phyloP scores from a whole-genome alignment of 495 filamentous ascomycete species.

The Cryomyces minteri region DNA sequence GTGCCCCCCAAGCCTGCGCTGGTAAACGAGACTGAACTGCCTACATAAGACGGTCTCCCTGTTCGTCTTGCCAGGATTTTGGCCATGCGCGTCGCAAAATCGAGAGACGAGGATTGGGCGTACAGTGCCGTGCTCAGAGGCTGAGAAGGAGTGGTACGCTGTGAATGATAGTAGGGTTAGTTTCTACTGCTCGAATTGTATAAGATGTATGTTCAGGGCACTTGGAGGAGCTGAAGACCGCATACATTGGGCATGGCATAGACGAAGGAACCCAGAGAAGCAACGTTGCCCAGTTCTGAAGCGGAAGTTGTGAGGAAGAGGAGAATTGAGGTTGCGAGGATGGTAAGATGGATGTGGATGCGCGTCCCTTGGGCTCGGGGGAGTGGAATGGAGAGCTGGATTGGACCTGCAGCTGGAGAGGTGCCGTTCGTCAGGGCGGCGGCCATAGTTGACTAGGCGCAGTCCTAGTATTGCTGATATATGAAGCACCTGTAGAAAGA shows the following conservation, averaged over 20 bases:
- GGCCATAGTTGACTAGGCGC: too few species aligned
- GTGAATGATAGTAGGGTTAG: not conserved
- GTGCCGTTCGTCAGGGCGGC: too few species aligned
- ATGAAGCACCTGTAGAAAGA: too few species aligned
- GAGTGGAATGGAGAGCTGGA: slow-evolving; percentile 60
- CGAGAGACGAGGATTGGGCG: slow-evolving; percentile 50
- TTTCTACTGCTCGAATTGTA: not conserved
- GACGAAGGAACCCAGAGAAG: slow-evolving; percentile 66
- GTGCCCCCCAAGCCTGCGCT: slow-evolving; percentile 50
- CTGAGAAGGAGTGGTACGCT: slow-evolving; percentile 36
- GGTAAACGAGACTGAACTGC: slow-evolving; percentile 51
- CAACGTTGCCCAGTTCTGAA: slow-evolving; percentile 33
- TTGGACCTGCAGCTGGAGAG: slow-evolving; percentile 19
- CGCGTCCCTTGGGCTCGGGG: slow-evolving; percentile 59
- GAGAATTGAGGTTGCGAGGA: slow-evolving; percentile 43
- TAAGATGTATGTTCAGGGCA: too few species aligned
- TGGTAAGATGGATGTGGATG: slow-evolving; percentile 59
- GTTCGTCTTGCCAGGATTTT: slow-evolving; percentile 61
- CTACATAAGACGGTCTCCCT: slow-evolving; percentile 60
- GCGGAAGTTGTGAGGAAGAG: slow-evolving; percentile 60
- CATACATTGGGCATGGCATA: slow-evolving; percentile 81
- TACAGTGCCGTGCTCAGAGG: slow-evolving; percentile 66
- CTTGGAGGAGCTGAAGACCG: slow-evolving; percentile 7
- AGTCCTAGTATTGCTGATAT: too few species aligned
- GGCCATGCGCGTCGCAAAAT: slow-evolving; percentile 71